Evolutionary conservation across 202 grass and related monocot genomes (phyloP).

Genomic region (Schoenoplectus tabernaemontani): DNA sequence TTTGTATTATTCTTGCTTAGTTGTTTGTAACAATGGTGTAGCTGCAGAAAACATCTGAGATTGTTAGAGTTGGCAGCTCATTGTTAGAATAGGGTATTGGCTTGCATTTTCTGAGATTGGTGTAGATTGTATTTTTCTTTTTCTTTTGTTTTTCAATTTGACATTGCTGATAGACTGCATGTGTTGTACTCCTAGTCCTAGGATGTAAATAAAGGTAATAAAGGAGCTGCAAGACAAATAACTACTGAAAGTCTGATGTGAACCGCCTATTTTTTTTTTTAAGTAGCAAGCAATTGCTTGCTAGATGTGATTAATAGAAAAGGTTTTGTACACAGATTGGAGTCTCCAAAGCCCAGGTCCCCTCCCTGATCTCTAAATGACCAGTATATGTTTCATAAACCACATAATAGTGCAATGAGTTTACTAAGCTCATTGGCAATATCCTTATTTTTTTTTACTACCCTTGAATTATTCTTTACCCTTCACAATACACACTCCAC

Average conservation of each 20-base stretch:
- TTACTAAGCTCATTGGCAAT: too few relatives aligned
- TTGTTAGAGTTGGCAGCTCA: background rate
- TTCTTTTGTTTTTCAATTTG: conserved; percentile 1
- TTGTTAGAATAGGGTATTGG: conserved; percentile 8
- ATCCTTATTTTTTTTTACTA: too few relatives aligned
- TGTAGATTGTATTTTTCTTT: conserved; percentile 1
- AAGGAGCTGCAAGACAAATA: background rate
- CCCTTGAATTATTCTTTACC: too few relatives aligned
- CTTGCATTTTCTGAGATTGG: background rate
- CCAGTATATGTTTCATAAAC: too few relatives aligned
- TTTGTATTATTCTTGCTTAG: background rate
- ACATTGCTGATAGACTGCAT: background rate
- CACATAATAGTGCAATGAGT: too few relatives aligned
- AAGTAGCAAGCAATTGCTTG: too few relatives aligned
- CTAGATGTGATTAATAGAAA: too few relatives aligned
- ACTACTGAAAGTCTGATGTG: background rate
- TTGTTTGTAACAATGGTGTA: background rate
- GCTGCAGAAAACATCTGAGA: background rate
- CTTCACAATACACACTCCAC: too few relatives aligned
- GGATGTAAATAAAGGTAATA: conserved; percentile 8
- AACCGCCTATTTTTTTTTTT: too few relatives aligned
- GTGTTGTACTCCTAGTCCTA: background rate
- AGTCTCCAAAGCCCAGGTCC: too few relatives aligned
- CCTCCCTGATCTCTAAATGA: too few relatives aligned
- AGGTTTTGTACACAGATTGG: too few relatives aligned